Conservation (phyloP, 352 stramenopile genomes). For the Phytopythium mirpurense region DNA sequence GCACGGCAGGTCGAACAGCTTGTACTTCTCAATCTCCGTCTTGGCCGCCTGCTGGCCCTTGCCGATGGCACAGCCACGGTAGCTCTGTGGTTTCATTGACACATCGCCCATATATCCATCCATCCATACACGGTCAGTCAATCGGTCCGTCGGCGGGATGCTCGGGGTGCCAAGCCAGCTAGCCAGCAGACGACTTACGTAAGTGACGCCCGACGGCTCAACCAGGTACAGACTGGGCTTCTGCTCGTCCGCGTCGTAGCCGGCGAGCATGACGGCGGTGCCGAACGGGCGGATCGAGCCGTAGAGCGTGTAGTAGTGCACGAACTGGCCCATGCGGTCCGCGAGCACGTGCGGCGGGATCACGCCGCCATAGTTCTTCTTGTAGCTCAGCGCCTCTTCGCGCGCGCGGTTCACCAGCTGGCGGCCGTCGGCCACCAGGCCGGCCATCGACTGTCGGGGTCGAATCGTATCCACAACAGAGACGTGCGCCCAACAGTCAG, state of each 20-base stretch:
- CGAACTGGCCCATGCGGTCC: constrained; percentile 94
- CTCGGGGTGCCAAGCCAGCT: neutral
- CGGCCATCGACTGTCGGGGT: constrained; percentile 93
- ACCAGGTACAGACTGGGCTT: constrained; percentile 89
- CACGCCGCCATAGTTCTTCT: constrained; percentile 94
- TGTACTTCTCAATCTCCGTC: constrained; percentile 99
- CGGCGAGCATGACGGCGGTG: constrained; percentile 92
- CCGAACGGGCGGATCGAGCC: constrained; percentile 97
- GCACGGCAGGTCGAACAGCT: constrained; percentile 92
- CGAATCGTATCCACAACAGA: too few relatives aligned
- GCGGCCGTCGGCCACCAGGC: constrained; percentile 93
- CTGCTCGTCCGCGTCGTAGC: constrained; percentile 93
- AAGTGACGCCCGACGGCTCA: constrained; percentile 90
- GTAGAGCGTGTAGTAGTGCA: constrained; percentile 99
- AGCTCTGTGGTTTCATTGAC: too few relatives aligned
- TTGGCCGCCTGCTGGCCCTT: constrained; percentile 98
- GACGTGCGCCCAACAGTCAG: too few relatives aligned
- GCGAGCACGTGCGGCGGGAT: constrained; percentile 93
- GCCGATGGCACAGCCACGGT: constrained; percentile 95
- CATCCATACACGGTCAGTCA: constrained; percentile 2
- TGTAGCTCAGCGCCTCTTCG: constrained; percentile 93
- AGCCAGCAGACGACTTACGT: constrained; percentile 40
- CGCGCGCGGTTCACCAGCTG: constrained; percentile 95
- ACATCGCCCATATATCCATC: too few relatives aligned
- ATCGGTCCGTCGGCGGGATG: neutral